A percentile compares a stretch with the other conserved stretches of the same genome.
Evolutionary conservation across 306 rosid species (phyloP).

Genomic region (Crataegus laevigata): DNA sequence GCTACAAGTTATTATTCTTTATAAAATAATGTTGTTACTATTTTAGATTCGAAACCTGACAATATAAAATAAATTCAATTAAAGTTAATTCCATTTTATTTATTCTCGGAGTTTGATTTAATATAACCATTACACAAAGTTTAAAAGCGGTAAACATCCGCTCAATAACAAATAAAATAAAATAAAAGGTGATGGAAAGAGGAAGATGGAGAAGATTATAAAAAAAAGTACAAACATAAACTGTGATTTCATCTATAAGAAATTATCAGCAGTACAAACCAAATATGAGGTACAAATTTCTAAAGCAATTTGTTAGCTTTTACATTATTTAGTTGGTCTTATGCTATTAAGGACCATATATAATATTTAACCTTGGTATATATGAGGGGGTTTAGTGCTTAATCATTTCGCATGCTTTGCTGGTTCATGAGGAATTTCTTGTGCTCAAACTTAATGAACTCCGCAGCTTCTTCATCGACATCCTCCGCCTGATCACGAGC

Average conservation of each 20-base stretch:
- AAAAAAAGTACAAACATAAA: neutral
- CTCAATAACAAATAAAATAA: no score
- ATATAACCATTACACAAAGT: no score
- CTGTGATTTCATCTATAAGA: neutral
- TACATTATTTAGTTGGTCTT: neutral
- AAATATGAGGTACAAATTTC: neutral
- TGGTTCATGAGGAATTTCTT: slow-evolving; percentile 25
- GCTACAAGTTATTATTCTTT: neutral
- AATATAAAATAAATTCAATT: no score
- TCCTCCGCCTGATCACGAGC: slow-evolving; percentile 2
- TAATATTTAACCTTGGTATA: neutral
- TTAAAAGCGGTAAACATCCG: no score
- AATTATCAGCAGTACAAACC: neutral
- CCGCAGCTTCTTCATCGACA: slow-evolving; percentile 55
- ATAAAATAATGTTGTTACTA: no score
- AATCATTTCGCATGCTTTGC: slow-evolving; percentile 3
- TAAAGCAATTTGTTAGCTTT: neutral
- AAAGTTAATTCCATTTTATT: no score
- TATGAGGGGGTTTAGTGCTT: neutral
- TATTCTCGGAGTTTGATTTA: no score
- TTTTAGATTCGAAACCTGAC: no score
- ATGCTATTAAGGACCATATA: neutral
- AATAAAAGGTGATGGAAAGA: neutral
- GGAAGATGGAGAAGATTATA: neutral
- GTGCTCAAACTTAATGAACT: slow-evolving; percentile 53